Evolutionary conservation across 768 basidiomycete genomes (phyloP), one percentile per base, ranked within the genome.

Genomic region (Trametes cinnabarina): DNA sequence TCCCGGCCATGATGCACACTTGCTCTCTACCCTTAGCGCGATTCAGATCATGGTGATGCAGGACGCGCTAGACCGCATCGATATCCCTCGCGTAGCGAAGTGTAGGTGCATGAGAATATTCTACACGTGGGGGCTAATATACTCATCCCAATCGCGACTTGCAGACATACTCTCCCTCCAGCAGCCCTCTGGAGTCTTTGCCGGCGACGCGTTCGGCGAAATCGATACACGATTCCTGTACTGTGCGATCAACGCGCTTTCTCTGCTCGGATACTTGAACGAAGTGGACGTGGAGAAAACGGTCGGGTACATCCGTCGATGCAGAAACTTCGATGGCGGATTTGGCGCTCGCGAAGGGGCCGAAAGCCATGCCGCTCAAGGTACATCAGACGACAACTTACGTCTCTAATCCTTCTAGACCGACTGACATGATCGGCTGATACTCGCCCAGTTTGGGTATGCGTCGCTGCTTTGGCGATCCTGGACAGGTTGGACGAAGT

Each of bases 261-360:
- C 92, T 0, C 81, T 98, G 19, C 83, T 98, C 12, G 90, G 90
- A 1, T 77, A 80, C 30, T 76, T 97, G 34, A 79, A 86, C 58
- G 78, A 79, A 20, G 75, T 98, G 42, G 85, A 94, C 61, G 73
- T 63, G 20, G 84, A 86, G 26, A 82, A 78, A 66, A 86, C 90
- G 0, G 82, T 90, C 9, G 76, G 72, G 7, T 93, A 96, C 71
- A 82, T 98, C 42, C 70, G 73, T 22, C 76, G 80, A 34, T 98
- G 97, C 73, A 81, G 79, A 67, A 99, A 98, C 71, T 98, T 94
- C 70, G 97, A 99, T 68, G 95, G 95, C 4, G 97, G 94, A 0
- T 99, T 96, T 67, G 96, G 97, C 23, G 86, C 79, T 44, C 72
- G 76, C 15, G 79, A 84, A 15, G 97, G 95, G 0, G 94, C 91